Conservation (phyloP, 441 rosid genomes). For the Pelargonium myrrhifolium region DNA sequence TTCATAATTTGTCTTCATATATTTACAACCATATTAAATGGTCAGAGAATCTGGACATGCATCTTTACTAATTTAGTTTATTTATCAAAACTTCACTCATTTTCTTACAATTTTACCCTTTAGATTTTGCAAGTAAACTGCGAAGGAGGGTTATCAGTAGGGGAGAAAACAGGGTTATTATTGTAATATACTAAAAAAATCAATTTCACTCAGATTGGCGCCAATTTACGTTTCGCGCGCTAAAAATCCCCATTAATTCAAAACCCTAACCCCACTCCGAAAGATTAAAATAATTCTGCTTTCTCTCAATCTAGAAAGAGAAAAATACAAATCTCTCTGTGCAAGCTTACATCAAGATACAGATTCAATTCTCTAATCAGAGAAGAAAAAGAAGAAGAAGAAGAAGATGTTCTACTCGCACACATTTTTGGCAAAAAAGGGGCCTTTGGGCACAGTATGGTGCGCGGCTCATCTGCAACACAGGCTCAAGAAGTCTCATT, state of each 20-base stretch:
- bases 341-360: too few relatives aligned
- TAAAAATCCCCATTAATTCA: neutral
- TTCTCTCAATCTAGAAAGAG: neutral
- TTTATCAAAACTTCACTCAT: too few relatives aligned
- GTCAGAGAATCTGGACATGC: too few relatives aligned
- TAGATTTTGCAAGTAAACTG: too few relatives aligned
- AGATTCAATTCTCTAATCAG: too few relatives aligned
- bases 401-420: conserved; percentile 71
- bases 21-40: too few relatives aligned
- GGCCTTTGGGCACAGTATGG: conserved; percentile 89
- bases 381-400: neutral
- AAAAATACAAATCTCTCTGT: too few relatives aligned
- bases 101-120: neutral
- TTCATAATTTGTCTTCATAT: too few relatives aligned
- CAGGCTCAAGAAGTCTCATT: conserved; percentile 76
- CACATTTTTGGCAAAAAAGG: conserved; percentile 61
- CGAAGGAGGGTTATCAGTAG: neutral
- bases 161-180: neutral
- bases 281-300: neutral
- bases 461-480: conserved; percentile 85
- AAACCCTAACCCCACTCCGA: neutral
- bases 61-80: too few relatives aligned
- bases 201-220: neutral
- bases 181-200: neutral
- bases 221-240: neutral